A percentile compares a stretch with the other conserved stretches of the same genome.
Evolutionary conservation across 192 early-diverging fungal genomes (phyloP).

Genomic region (Entomortierella lignicola): DNA sequence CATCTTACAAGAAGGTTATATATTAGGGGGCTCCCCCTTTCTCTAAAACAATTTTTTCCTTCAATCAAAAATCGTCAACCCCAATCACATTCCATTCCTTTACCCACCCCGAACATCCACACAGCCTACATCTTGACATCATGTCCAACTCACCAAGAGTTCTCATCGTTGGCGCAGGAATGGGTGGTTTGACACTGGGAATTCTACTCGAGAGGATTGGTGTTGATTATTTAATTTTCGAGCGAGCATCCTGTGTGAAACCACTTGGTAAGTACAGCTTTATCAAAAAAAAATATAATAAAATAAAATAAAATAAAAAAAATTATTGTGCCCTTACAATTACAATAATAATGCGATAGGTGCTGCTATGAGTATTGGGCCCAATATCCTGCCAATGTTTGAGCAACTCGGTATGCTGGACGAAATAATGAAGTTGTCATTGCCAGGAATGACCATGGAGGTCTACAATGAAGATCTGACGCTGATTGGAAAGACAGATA

Average conservation of each 20-base stretch:
- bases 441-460: conserved; percentile 16
- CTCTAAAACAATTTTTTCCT: too few species aligned
- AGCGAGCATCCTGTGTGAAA: conserved; percentile 17
- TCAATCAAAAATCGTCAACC: too few species aligned
- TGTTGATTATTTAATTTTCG: conserved; percentile 27
- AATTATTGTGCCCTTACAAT: background rate
- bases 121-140: background rate
- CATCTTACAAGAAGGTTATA: too few species aligned
- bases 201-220: conserved; percentile 19
- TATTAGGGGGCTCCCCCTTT: too few species aligned
- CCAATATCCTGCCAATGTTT: conserved; percentile 26
- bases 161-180: conserved; percentile 30
- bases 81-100: too few species aligned
- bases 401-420: conserved; percentile 25
- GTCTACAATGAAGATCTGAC: conserved; percentile 19
- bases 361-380: conserved; percentile 20
- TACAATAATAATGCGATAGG: conserved; percentile 1
- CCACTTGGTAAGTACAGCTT: conserved; percentile 6
- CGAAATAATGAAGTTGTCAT: conserved; percentile 13
- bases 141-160: conserved; percentile 12
- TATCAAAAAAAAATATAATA: too few species aligned
- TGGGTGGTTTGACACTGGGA: conserved; percentile 25
- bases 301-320: too few species aligned
- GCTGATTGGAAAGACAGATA: conserved; percentile 7
- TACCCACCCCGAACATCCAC: too few species aligned